phyloP scores from a whole-genome alignment of 2,329 filamentous ascomycete genomes.

The Colletotrichum musae region DNA sequence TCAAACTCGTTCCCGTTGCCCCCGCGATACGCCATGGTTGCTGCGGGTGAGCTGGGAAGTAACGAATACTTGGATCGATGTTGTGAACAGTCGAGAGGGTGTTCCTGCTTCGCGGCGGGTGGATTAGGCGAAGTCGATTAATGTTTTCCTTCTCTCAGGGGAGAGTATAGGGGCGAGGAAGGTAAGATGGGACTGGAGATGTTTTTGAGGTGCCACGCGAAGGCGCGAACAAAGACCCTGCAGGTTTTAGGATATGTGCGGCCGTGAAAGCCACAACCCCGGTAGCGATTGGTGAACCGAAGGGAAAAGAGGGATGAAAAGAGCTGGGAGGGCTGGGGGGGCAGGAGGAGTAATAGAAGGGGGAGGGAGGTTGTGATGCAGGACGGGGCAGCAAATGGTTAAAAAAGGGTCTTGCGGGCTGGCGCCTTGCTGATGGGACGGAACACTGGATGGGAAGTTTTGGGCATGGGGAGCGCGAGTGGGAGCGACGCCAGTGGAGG shows the following conservation, averaged over 20 bases:
- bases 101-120: conserved; percentile 9
- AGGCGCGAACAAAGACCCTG: conserved; percentile 32
- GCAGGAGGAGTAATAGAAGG: conserved; percentile 38
- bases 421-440: conserved; percentile 22
- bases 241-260: conserved; percentile 32
- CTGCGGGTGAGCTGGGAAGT: conserved; percentile 35
- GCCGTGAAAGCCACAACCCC: conserved; percentile 40
- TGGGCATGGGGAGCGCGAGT: conserved; percentile 21
- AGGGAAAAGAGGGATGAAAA: conserved; percentile 26
- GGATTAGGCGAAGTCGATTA: conserved; percentile 27
- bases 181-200: conserved; percentile 3
- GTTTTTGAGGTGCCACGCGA: conserved; percentile 27
- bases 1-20: conserved; percentile 62
- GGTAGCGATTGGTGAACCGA: conserved; percentile 35
- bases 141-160: conserved; percentile 14
- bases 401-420: conserved; percentile 41
- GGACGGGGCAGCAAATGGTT: conserved; percentile 41
- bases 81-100: conserved; percentile 1
- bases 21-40: conserved; percentile 74
- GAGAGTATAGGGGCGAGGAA: conserved; percentile 5
- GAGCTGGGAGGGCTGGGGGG: conserved; percentile 35
- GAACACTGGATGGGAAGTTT: too few relatives aligned
- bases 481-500: conserved; percentile 33
- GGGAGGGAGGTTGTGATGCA: conserved; percentile 32
- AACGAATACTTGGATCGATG: conserved; percentile 18